These are phyloP conservation scores for Metarhizium brunneum DNA, from an alignment of 2,329 filamentous ascomycete species.

Conservation along the genomic window DNA sequence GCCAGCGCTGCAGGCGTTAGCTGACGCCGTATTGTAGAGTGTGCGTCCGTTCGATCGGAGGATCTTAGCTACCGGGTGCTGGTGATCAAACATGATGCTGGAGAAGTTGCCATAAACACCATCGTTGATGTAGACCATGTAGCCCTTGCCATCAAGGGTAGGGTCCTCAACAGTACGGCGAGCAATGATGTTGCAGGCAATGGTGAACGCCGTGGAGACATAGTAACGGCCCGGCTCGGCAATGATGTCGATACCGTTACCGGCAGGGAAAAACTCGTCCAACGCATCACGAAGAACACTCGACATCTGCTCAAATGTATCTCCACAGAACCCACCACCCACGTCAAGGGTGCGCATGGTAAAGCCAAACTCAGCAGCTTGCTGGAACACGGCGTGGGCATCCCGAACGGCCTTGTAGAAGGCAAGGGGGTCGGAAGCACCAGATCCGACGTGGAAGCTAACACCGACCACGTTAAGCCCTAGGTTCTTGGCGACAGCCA, in stretches of 20 bases:
- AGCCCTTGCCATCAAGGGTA: slow-evolving; percentile 55
- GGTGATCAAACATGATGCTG: slow-evolving; percentile 98
- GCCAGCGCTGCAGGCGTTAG: slow-evolving; percentile 34
- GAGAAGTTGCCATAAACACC: slow-evolving; percentile 98
- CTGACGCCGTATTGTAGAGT: slow-evolving; percentile 46
- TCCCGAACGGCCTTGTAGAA: slow-evolving; percentile 89
- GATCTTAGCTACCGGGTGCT: slow-evolving; percentile 78
- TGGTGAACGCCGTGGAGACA: slow-evolving; percentile 83
- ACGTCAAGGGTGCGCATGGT: slow-evolving; percentile 83
- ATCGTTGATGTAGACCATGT: slow-evolving; percentile 98
- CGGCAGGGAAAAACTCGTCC: slow-evolving; percentile 77
- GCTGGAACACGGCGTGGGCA: slow-evolving; percentile 80
- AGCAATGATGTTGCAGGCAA: slow-evolving; percentile 93
- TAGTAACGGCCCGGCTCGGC: slow-evolving; percentile 97
- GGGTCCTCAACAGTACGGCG: slow-evolving; percentile 79
- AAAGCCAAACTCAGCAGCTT: slow-evolving; percentile 68
- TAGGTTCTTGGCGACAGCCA: slow-evolving; percentile 71
- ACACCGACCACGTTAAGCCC: slow-evolving; percentile 89
- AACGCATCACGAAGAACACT: slow-evolving; percentile 68
- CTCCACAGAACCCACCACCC: slow-evolving; percentile 83
- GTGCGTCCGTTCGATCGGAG: slow-evolving; percentile 53
- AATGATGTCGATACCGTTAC: slow-evolving; percentile 68
- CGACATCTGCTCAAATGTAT: slow-evolving; percentile 89
- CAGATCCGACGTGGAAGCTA: slow-evolving; percentile 96
- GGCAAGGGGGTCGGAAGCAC: slow-evolving; percentile 84